Conservation (phyloP, 345 rosid genomes). For the Cochlearia excelsa region DNA sequence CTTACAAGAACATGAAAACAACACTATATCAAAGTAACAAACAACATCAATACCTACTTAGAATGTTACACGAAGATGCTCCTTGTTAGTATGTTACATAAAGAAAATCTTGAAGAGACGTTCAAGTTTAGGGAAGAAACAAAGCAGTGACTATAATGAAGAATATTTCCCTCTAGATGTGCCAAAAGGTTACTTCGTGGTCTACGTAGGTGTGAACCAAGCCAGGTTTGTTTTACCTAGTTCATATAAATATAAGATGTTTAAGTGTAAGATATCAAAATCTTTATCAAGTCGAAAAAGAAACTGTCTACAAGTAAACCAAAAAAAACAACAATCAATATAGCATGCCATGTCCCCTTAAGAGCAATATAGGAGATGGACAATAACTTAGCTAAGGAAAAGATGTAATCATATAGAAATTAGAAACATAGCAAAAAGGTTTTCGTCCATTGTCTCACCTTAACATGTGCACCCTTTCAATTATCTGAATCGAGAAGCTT, state of each 20-base stretch:
- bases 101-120: no score
- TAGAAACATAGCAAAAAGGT: slow-evolving; percentile 6
- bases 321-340: slow-evolving; percentile 24
- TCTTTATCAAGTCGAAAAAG: slow-evolving; percentile 94
- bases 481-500: slow-evolving; percentile 76
- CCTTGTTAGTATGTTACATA: no score
- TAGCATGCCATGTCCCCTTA: background rate
- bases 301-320: slow-evolving; percentile 76
- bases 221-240: no score
- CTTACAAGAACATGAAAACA: no score
- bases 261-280: slow-evolving; percentile 91
- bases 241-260: slow-evolving; percentile 89
- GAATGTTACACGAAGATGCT: no score
- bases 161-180: no score
- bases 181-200: no score
- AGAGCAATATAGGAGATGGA: background rate
- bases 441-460: slow-evolving; percentile 49
- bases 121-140: no score
- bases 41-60: no score
- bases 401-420: slow-evolving; percentile 1
- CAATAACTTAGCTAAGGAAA: background rate
- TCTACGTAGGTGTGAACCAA: no score
- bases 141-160: no score
- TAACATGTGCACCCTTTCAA: slow-evolving; percentile 97
- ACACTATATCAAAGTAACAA: no score